Evolutionary conservation across 2,329 filamentous ascomycete genomes (phyloP).

Genomic region (Trichoderma simmonsii): DNA sequence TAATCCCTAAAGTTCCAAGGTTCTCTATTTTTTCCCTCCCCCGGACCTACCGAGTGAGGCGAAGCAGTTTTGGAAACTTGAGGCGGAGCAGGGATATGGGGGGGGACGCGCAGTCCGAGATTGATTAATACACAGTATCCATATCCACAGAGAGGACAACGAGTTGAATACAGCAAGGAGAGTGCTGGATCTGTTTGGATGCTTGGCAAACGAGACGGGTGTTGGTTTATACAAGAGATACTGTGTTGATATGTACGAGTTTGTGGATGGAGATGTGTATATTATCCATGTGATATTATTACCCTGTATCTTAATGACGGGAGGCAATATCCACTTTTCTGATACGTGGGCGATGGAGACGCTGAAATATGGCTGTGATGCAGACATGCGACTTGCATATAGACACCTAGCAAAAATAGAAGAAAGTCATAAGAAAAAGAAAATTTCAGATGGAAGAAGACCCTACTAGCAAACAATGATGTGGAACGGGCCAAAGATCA

Average conservation of each 20-base stretch:
- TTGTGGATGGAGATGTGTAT: background rate
- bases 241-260: background rate
- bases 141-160: background rate
- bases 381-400: background rate
- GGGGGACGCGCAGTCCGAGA: background rate
- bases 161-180: background rate
- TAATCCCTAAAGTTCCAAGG: too few relatives aligned
- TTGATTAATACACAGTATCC: background rate
- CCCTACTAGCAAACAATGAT: background rate
- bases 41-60: constrained; percentile 7
- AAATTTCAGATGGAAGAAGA: background rate
- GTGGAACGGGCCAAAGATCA: background rate
- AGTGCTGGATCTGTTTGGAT: background rate
- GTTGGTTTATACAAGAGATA: background rate
- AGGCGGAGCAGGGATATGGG: background rate
- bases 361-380: background rate
- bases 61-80: background rate
- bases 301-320: background rate
- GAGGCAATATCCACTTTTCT: background rate
- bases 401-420: background rate
- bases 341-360: background rate
- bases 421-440: background rate
- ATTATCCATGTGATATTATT: background rate
- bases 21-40: background rate
- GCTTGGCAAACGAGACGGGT: background rate